Percentiles rank a stretch among this genome's conserved stretches.
phyloP scores from a whole-genome alignment of 371 early-diverging fungal species.

The Mucor mucedo region DNA sequence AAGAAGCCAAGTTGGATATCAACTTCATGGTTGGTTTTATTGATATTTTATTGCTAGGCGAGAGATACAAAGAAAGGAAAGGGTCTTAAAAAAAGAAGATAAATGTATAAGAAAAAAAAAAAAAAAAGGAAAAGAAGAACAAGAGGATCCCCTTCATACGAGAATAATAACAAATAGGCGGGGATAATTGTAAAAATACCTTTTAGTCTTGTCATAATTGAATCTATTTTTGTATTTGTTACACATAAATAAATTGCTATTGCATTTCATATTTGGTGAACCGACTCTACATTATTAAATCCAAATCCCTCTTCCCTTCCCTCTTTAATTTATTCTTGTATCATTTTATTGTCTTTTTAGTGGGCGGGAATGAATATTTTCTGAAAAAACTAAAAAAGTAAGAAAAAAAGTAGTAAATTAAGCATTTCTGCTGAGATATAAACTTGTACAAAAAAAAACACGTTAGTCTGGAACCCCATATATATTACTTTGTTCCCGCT shows the following conservation, averaged over 20 bases:
- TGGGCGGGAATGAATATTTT: not conserved
- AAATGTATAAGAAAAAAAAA: slow-evolving; percentile 9
- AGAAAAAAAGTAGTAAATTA: no score
- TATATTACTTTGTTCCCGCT: no score
- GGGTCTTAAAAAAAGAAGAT: not conserved
- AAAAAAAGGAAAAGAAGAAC: slow-evolving; percentile 5
- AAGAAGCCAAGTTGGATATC: slow-evolving; percentile 33
- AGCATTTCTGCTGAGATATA: no score
- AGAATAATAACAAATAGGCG: slow-evolving; percentile 14
- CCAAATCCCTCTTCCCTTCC: not conserved
- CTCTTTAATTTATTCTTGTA: not conserved
- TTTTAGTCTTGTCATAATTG: slow-evolving; percentile 23
- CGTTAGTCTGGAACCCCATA: no score
- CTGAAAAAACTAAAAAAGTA: no score
- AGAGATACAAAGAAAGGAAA: slow-evolving; percentile 12
- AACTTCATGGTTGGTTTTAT: slow-evolving; percentile 31
- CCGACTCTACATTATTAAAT: slow-evolving; percentile 9
- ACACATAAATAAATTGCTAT: slow-evolving; percentile 29
- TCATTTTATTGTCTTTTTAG: not conserved
- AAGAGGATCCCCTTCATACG: not conserved
- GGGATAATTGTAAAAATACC: slow-evolving; percentile 14
- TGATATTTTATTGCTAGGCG: not conserved
- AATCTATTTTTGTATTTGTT: slow-evolving; percentile 31
- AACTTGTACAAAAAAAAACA: no score
- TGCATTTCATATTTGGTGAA: slow-evolving; percentile 15